phyloP scores from a whole-genome alignment of 495 filamentous ascomycete genomes.

The Trichocladium uniseriatum region DNA sequence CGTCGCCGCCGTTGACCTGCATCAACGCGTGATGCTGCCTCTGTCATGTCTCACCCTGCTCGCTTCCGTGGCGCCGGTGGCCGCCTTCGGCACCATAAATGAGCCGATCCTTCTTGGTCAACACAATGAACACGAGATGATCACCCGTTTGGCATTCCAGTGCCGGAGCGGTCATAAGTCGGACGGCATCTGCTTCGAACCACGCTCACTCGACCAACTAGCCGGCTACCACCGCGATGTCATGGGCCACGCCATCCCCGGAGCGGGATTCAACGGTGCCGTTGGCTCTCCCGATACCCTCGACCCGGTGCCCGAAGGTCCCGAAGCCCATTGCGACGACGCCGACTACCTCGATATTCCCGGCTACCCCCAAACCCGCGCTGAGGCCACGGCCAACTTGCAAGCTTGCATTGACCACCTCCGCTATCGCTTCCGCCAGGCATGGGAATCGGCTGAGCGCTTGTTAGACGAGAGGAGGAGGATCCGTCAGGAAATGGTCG shows the following conservation, averaged over 20 bases:
- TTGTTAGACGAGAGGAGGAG: slow-evolving; percentile 13
- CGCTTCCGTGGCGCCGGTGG: background rate
- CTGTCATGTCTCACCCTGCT: background rate
- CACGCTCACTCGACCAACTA: slow-evolving; percentile 22
- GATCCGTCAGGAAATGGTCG: slow-evolving; percentile 15
- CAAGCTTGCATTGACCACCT: slow-evolving; percentile 21
- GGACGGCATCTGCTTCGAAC: slow-evolving; percentile 23
- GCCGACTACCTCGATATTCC: slow-evolving; percentile 24
- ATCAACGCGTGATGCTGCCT: background rate
- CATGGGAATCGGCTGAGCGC: slow-evolving; percentile 1
- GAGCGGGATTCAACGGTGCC: slow-evolving; percentile 22
- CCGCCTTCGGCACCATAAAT: slow-evolving; percentile 22
- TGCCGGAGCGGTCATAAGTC: slow-evolving; percentile 17
- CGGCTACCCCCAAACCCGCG: slow-evolving; percentile 18
- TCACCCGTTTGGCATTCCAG: slow-evolving; percentile 24
- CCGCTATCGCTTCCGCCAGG: slow-evolving; percentile 22
- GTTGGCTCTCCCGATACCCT: slow-evolving; percentile 23
- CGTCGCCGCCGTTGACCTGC: too few species aligned
- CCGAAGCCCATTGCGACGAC: slow-evolving; percentile 24
- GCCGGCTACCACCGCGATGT: slow-evolving; percentile 20
- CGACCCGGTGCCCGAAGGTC: slow-evolving; percentile 22
- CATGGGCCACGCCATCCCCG: slow-evolving; percentile 15
- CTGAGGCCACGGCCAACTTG: slow-evolving; percentile 15
- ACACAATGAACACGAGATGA: slow-evolving; percentile 27
- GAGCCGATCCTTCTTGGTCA: slow-evolving; percentile 17